These are phyloP conservation scores for Zygoascus sp. DNA, from an alignment of 1,139 yeast genomes.

Conservation along the genomic window DNA sequence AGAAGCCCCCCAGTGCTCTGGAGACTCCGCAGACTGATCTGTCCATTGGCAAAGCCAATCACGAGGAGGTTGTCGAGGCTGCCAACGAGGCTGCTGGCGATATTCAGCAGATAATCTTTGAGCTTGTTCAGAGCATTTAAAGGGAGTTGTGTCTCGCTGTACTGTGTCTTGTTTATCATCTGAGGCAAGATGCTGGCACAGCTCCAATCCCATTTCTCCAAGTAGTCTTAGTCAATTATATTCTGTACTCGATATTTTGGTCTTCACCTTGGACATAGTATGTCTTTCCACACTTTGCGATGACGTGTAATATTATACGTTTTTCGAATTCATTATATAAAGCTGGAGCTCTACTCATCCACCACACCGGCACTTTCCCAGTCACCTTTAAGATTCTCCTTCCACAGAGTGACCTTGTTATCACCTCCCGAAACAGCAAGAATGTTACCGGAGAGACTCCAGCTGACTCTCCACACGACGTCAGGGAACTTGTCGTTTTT, in stretches of 20 bases:
- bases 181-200: not conserved
- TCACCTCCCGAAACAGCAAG: conserved; percentile 96
- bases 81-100: conserved; percentile 79
- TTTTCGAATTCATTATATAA: not conserved
- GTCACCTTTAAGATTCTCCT: conserved; percentile 85
- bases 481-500: conserved; percentile 86
- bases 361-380: conserved; percentile 98
- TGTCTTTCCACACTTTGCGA: too few relatives aligned
- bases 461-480: conserved; percentile 96
- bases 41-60: conserved; percentile 79
- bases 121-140: conserved; percentile 38
- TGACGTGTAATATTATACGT: not conserved
- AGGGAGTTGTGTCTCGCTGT: too few relatives aligned
- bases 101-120: conserved; percentile 65
- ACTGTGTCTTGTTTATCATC: too few relatives aligned
- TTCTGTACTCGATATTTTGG: too few relatives aligned
- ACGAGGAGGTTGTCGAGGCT: conserved; percentile 79
- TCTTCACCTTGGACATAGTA: too few relatives aligned
- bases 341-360: conserved; percentile 52
- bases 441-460: conserved; percentile 95
- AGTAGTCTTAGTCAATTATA: not conserved
- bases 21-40: conserved; percentile 44
- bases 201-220: not conserved
- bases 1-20: conserved; percentile 53
- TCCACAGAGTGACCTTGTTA: conserved; percentile 93